Base-by-base conservation (phyloP, 768 basidiomycete genomes). In the Leccinum uliginosum region DNA sequence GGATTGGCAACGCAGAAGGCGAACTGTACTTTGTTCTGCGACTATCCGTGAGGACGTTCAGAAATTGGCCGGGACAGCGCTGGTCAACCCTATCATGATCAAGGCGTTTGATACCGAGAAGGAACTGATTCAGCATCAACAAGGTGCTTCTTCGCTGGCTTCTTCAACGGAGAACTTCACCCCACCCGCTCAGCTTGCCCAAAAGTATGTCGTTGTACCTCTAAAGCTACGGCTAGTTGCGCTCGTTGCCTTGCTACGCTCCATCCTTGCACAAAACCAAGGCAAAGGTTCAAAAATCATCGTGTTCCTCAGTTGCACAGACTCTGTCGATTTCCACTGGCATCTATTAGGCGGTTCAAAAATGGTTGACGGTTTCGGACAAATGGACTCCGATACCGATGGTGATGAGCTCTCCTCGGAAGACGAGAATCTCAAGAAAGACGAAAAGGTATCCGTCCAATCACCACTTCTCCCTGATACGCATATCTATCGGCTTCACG, bases 251-350 rank as follows among this genome's bases (percentile, higher is more conserved):
- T 78, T 98, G 11, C 75, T 98, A 23, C 86, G 97, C 23, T 83
- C 84, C 6, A 77, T 96, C n/a, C 76, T 94, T 27, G 76, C 86
- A 6, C 82, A 86, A 70, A 76, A 81, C 23, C 78, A 76, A 62
- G 71, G 72, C 43, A 76, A 76, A 43, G 81, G 82, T 11, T 78
- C 79, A 43, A 93, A 91, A 71, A 83, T 97, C 54, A 93, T 99
- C 48, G 93, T 99, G 6, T 99, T 99, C 73, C 75, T 99, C 59
- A 96, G 91, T 63, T 98, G 93, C 65, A 98, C 94, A 6, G 96
- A 98, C 72, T 95, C 97, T 3, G 97, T 99, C 17, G 96, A 99
- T 70, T 98, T 93, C 66, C 93, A 96, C 67, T 98, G 93, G 92
- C 83, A 80, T 50, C 75, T 98, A 21, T 73, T 98, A 1, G 88